Base-by-base conservation (phyloP, 1,139 yeast genomes). In the Nakaseomyces sp. region DNA sequence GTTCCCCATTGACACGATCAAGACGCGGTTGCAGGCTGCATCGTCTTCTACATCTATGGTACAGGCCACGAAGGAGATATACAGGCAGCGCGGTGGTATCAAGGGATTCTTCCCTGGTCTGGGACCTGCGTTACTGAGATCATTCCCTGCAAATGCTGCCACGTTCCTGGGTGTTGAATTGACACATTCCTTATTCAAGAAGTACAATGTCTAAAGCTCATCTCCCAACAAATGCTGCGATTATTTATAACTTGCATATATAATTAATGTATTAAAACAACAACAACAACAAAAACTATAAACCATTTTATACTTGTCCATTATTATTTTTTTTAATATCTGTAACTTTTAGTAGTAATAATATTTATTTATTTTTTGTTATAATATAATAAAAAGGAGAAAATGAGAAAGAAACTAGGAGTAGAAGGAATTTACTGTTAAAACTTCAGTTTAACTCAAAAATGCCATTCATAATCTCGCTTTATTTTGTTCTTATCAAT, bases 111-210 rank as follows among this genome's bases (percentile, higher is more conserved):
- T 88, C 87, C 97, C 97, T 1, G 97, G 97, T 48, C 74, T 91
- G 26, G 97, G 96, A 0, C 97, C 98, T 10, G 97, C 97, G 1
- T 71, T 91, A 58, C 78, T 88, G 37, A 77, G 98, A 64, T 82
- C 95, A 22, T 89, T 91, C 84, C 97, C 97, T 2, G 96, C 97
- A 19, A 91, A 91, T 64, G 97, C 97, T 16, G 97, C 97, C 17
- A 89, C 97, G 3, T 91, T 91, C 69, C 76, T 88, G 40, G 98
- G 97, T 44, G 97, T 91, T 37, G 98, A 91, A 64, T 61, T 89
- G 47, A 88, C 95, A 12, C 85, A 81, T 66, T 74, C 77, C 49
- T 72, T 81, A 54, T 77, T 86, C 51, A 76, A 75, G 46, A 61
- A 65, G 41, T 61, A 60, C 36, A 48, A 50, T 39, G 29, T 47